Evolutionary conservation across 257 asterid genomes (phyloP).

Genomic region (Galeopsis tetrahit): DNA sequence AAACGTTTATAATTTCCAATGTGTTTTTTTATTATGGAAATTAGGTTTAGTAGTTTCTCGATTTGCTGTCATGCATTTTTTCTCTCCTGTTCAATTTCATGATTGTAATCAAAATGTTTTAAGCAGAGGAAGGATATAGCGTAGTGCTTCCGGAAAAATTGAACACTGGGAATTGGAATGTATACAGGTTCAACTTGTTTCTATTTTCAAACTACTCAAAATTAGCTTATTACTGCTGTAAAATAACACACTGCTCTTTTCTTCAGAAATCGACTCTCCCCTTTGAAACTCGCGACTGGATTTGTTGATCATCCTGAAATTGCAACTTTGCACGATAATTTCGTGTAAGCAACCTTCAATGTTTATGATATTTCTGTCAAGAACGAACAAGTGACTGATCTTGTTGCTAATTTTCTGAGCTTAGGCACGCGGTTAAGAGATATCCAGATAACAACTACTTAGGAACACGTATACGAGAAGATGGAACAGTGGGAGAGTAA

Average conservation of each 20-base stretch:
- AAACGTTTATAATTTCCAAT: no score
- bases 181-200: conserved; percentile 52
- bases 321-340: conserved; percentile 69
- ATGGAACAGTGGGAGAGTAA: conserved; percentile 77
- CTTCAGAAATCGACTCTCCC: conserved; percentile 56
- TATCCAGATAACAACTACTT: conserved; percentile 55
- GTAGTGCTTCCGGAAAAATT: conserved; percentile 69
- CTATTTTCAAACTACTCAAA: neutral
- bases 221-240: neutral
- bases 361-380: neutral
- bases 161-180: conserved; percentile 76
- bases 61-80: neutral
- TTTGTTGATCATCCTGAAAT: conserved; percentile 68
- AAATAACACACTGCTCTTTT: neutral
- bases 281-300: conserved; percentile 55
- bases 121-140: conserved; percentile 68
- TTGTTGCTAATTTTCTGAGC: conserved; percentile 19
- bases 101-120: neutral
- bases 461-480: conserved; percentile 59
- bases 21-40: no score
- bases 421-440: conserved; percentile 52
- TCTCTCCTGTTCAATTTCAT: neutral
- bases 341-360: conserved; percentile 50
- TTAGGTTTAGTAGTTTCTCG: neutral
- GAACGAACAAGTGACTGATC: conserved; percentile 9